phyloP scores from a whole-genome alignment of 1,139 yeast genomes.

The Sugiyamaella sp. region DNA sequence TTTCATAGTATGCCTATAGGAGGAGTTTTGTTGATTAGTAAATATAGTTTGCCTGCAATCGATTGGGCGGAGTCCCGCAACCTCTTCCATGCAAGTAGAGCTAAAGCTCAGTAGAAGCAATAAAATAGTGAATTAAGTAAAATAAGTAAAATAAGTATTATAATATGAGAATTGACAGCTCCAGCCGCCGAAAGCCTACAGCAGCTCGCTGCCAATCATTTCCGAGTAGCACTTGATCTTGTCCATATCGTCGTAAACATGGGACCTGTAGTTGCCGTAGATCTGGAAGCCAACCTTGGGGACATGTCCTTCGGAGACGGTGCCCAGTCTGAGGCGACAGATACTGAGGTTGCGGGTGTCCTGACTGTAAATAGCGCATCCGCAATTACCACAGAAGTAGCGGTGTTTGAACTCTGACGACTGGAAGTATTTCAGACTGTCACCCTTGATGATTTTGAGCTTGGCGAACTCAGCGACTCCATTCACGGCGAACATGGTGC shows the following conservation, averaged over 20 bases:
- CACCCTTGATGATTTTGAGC: slow-evolving; percentile 3
- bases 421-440: slow-evolving; percentile 3
- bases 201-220: background rate
- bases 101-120: too few species aligned
- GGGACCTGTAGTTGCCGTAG: background rate
- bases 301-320: slow-evolving; percentile 16
- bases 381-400: slow-evolving; percentile 17
- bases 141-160: too few species aligned
- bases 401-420: slow-evolving; percentile 7
- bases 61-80: too few species aligned
- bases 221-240: background rate
- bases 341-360: background rate
- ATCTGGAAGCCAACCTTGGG: slow-evolving; percentile 11
- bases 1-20: slow-evolving; percentile 6
- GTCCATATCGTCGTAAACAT: slow-evolving; percentile 6
- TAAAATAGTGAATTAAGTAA: too few species aligned
- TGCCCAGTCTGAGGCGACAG: slow-evolving; percentile 14
- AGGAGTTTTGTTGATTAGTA: slow-evolving; percentile 4
- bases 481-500: slow-evolving; percentile 16
- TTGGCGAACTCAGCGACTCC: slow-evolving; percentile 8
- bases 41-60: background rate
- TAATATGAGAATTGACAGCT: too few species aligned
- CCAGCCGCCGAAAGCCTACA: too few species aligned
- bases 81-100: too few species aligned
- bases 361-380: slow-evolving; percentile 19